Conservation (phyloP, 495 filamentous ascomycete genomes). For the Trichoderma reesei region DNA sequence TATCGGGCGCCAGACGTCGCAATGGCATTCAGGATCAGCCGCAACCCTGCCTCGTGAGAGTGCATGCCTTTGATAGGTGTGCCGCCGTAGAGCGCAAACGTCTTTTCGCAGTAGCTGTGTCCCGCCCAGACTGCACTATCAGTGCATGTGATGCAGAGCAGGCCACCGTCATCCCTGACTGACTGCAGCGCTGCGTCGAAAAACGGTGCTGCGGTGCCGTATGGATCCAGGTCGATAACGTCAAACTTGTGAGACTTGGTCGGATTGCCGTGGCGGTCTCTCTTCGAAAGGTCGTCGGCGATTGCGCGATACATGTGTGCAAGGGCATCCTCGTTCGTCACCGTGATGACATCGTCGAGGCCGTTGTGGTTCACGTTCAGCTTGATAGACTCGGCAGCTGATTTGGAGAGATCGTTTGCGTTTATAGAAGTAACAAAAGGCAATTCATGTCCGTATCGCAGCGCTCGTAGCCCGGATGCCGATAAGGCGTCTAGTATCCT, state of each 20-base stretch:
- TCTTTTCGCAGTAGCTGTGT: conserved; percentile 84
- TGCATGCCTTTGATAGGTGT: conserved; percentile 70
- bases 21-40: conserved; percentile 72
- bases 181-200: conserved; percentile 81
- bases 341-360: conserved; percentile 55
- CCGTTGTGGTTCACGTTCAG: conserved; percentile 76
- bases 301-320: conserved; percentile 76
- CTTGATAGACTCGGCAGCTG: conserved; percentile 71
- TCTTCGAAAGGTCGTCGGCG: conserved; percentile 29
- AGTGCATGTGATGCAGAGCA: conserved; percentile 93
- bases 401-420: conserved; percentile 75
- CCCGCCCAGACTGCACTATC: conserved; percentile 93
- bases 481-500: conserved; percentile 90
- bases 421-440: conserved; percentile 72
- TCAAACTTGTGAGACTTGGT: conserved; percentile 53
- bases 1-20: conserved; percentile 73
- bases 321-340: conserved; percentile 70
- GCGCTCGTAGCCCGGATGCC: conserved; percentile 82
- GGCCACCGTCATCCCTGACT: conserved; percentile 69
- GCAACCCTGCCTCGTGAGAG: conserved; percentile 82
- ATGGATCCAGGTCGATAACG: conserved; percentile 94
- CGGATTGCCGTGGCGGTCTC: conserved; percentile 18
- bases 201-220: conserved; percentile 85
- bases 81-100: conserved; percentile 84
- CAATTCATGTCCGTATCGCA: conserved; percentile 87